These are phyloP conservation scores for Proliferodiscus dingleyae DNA, from an alignment of 2,329 filamentous ascomycete genomes.

Conservation along the genomic window DNA sequence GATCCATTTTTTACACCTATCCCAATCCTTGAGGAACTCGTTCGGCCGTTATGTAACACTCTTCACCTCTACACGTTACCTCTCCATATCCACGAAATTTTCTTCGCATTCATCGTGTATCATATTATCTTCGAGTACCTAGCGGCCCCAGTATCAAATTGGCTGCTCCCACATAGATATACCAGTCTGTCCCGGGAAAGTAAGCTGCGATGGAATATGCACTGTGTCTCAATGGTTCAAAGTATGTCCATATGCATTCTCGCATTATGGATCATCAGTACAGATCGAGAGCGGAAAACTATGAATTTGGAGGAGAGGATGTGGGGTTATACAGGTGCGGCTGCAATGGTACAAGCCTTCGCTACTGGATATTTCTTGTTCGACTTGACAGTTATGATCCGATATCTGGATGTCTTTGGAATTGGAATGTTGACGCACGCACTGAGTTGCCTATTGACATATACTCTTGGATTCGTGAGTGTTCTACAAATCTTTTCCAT, in stretches of 20 bases:
- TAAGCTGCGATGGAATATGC: slow-evolving; percentile 73
- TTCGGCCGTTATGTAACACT: slow-evolving; percentile 57
- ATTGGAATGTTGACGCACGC: slow-evolving; percentile 56
- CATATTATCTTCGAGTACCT: slow-evolving; percentile 59
- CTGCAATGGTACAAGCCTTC: slow-evolving; percentile 67
- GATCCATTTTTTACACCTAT: slow-evolving; percentile 62
- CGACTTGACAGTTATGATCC: slow-evolving; percentile 64
- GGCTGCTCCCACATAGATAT: slow-evolving; percentile 57
- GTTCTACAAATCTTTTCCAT: not conserved
- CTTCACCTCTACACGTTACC: slow-evolving; percentile 62
- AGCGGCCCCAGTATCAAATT: slow-evolving; percentile 59
- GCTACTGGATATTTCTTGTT: slow-evolving; percentile 77
- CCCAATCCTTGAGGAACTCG: slow-evolving; percentile 42
- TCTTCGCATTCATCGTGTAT: slow-evolving; percentile 62
- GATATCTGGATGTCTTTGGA: slow-evolving; percentile 68
- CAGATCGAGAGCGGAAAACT: slow-evolving; percentile 58
- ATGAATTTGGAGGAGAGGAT: slow-evolving; percentile 65
- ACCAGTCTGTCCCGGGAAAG: slow-evolving; percentile 54
- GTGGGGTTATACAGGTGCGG: slow-evolving; percentile 71
- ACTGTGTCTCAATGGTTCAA: slow-evolving; percentile 75
- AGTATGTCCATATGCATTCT: slow-evolving; percentile 63
- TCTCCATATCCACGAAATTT: slow-evolving; percentile 70
- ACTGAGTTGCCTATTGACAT: slow-evolving; percentile 62
- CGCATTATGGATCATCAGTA: slow-evolving; percentile 65
- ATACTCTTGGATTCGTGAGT: slow-evolving; percentile 72